Conservation (phyloP, 306 rosid genomes). For the Quercus suber region DNA sequence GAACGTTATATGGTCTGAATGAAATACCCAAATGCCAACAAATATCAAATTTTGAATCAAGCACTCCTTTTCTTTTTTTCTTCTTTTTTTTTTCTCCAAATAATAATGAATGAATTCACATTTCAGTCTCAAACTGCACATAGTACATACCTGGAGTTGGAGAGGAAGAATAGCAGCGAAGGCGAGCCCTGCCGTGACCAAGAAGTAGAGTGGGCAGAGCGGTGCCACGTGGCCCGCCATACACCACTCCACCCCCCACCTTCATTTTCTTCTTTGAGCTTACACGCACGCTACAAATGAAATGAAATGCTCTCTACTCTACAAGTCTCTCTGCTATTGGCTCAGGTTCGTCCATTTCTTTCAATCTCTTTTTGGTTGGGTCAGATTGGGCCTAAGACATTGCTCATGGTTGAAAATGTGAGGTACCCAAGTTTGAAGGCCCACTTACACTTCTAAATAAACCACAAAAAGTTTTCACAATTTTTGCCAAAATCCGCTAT, state of each 20-base stretch:
- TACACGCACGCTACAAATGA: neutral
- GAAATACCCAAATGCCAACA: neutral
- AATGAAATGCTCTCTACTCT: neutral
- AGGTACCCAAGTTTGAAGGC: too few relatives aligned
- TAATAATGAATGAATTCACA: too few relatives aligned
- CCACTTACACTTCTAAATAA: too few relatives aligned
- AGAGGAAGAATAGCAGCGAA: conserved; percentile 47
- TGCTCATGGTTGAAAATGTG: too few relatives aligned
- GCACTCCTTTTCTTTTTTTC: too few relatives aligned
- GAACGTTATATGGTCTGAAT: conserved; percentile 76
- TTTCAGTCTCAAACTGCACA: too few relatives aligned
- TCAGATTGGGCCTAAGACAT: neutral
- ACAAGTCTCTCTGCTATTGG: neutral
- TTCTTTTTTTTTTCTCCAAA: too few relatives aligned
- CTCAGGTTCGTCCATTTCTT: neutral
- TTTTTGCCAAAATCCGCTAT: too few relatives aligned
- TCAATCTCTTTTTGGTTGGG: neutral
- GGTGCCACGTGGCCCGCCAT: conserved; percentile 59
- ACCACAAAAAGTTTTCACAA: too few relatives aligned
- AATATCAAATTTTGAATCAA: neutral
- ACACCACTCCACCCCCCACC: conserved; percentile 66
- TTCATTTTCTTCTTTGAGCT: conserved; percentile 38
- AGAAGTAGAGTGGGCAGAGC: conserved; percentile 55
- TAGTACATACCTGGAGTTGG: conserved; percentile 32
- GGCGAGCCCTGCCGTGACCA: conserved; percentile 37